Conservation (phyloP, 176 grass and related monocot species). For the Carex kokanica region DNA sequence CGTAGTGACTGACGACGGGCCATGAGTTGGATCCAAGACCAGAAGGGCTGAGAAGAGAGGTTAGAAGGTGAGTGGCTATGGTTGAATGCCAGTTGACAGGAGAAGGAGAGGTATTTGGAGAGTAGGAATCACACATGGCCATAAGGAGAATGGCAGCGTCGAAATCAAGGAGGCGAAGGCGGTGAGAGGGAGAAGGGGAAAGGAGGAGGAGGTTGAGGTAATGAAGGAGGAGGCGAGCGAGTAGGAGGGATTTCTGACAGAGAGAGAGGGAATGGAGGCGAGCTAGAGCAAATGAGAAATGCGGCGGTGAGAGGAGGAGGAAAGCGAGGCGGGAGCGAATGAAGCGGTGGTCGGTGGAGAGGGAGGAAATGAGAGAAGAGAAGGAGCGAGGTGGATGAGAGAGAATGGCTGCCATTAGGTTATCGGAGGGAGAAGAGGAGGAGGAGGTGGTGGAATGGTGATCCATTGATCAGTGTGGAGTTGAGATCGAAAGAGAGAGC, state of each 20-base stretch:
- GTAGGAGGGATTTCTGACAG: constrained; percentile 51
- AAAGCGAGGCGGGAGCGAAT: constrained; percentile 63
- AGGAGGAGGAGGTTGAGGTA: constrained; percentile 58
- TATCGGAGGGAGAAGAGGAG: constrained; percentile 41
- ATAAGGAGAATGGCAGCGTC: constrained; percentile 75
- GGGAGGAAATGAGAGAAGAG: constrained; percentile 33
- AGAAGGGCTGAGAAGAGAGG: constrained; percentile 42
- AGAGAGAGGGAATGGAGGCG: constrained; percentile 61
- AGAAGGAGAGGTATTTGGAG: constrained; percentile 11
- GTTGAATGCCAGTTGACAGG: constrained; percentile 57
- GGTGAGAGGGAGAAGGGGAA: constrained; percentile 26
- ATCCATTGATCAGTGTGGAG: not conserved
- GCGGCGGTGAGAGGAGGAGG: constrained; percentile 72
- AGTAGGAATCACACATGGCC: constrained; percentile 81
- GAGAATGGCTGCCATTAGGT: constrained; percentile 59
- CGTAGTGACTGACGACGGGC: constrained; percentile 46
- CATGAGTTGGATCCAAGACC: constrained; percentile 63
- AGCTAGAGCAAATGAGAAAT: constrained; percentile 63
- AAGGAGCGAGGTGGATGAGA: constrained; percentile 33
- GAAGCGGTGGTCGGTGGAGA: constrained; percentile 41
- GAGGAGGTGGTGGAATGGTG: constrained; percentile 16
- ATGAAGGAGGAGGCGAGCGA: constrained; percentile 70
- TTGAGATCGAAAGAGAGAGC: not conserved
- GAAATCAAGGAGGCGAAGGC: constrained; percentile 49
- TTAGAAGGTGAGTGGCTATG: constrained; percentile 43